Evolutionary conservation across 805 yeast species (phyloP).

Genomic region (Maudiozyma pseudohumilis): DNA sequence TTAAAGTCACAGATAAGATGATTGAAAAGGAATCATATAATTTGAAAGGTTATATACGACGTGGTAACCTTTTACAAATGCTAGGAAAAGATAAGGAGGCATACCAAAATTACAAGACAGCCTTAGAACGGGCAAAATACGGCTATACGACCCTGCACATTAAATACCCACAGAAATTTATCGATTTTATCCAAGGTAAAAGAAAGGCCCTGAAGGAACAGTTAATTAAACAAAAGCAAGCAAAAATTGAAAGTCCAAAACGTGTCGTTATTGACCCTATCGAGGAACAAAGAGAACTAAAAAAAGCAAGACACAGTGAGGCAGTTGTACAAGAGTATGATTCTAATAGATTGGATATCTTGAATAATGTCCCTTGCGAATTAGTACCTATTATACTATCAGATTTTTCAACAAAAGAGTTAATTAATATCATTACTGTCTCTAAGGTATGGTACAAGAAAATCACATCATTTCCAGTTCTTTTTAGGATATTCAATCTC

Average conservation of each 20-base stretch:
- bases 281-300: conserved; percentile 8
- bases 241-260: neutral
- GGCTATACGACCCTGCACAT: conserved; percentile 9
- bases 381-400: conserved; percentile 15
- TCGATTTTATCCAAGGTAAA: conserved; percentile 11
- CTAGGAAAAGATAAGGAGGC: conserved; percentile 16
- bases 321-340: neutral
- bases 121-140: conserved; percentile 9
- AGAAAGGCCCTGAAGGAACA: conserved; percentile 9
- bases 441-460: conserved; percentile 17
- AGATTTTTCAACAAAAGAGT: conserved; percentile 13
- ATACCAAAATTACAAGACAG: conserved; percentile 13
- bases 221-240: neutral
- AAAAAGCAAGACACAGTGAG: neutral
- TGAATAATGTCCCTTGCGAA: conserved; percentile 19
- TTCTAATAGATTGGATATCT: conserved; percentile 9
- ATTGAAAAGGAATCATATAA: conserved; percentile 21
- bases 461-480: conserved; percentile 11
- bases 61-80: conserved; percentile 20
- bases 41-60: conserved; percentile 20
- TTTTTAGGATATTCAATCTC: conserved; percentile 15
- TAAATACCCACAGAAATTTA: conserved; percentile 9
- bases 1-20: conserved; percentile 15
- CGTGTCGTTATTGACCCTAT: conserved; percentile 18
- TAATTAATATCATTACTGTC: conserved; percentile 12